Conservation (phyloP, 768 basidiomycete genomes). For the Coprinopsis sp. region DNA sequence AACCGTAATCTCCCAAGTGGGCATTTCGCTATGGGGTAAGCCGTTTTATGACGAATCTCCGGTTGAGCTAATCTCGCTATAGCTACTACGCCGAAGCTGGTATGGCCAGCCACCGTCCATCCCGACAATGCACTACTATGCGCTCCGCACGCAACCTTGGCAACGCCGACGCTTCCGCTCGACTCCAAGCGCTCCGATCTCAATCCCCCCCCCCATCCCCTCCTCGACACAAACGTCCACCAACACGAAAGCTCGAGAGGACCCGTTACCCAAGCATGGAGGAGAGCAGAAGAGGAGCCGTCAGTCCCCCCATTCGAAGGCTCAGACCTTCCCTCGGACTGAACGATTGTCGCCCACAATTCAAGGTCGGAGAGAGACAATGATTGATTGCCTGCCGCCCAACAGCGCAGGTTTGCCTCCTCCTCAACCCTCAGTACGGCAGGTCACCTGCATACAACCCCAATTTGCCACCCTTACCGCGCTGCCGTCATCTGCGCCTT, state of each 20-base stretch:
- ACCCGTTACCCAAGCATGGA: slow-evolving; percentile 70
- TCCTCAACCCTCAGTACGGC: too few species aligned
- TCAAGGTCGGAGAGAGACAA: background rate
- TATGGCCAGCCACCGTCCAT: slow-evolving; percentile 70
- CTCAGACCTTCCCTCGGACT: slow-evolving; percentile 19
- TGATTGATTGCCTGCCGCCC: too few species aligned
- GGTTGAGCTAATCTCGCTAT: background rate
- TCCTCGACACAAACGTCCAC: slow-evolving; percentile 74
- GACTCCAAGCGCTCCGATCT: slow-evolving; percentile 49
- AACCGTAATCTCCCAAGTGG: slow-evolving; percentile 73
- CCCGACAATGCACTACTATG: slow-evolving; percentile 72
- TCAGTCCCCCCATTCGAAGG: slow-evolving; percentile 25
- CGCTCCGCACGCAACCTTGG: slow-evolving; percentile 70
- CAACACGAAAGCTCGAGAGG: slow-evolving; percentile 76
- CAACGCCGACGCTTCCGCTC: slow-evolving; percentile 81
- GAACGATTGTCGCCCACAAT: slow-evolving; percentile 6
- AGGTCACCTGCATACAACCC: too few species aligned
- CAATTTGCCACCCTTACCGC: too few species aligned
- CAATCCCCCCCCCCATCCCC: slow-evolving; percentile 41
- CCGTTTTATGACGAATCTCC: background rate
- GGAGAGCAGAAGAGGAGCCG: slow-evolving; percentile 33
- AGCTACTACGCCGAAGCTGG: slow-evolving; percentile 88
- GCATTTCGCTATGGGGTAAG: slow-evolving; percentile 86
- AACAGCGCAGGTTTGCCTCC: too few species aligned
- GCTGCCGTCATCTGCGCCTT: too few species aligned